Base-by-base conservation (phyloP, 306 rosid genomes). In the Inga leiocalycina region DNA sequence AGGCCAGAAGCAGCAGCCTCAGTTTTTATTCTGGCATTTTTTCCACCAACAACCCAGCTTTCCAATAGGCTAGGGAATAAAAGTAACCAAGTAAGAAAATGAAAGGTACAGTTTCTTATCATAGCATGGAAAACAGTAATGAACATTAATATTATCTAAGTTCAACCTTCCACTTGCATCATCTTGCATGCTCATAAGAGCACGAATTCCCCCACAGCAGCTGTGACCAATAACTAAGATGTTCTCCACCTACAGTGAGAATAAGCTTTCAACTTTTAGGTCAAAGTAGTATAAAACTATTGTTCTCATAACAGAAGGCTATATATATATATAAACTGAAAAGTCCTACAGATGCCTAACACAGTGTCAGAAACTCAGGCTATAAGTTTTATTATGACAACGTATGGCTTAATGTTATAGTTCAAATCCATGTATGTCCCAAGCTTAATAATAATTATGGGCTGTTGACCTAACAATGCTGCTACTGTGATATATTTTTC, bases 121-220 rank as follows among this genome's bases (percentile, higher is more conserved):
- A 39, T 6, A 77, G 62, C 68, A 43, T 65, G 46, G 48, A 72
- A 57, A 46, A 86, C 74, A 64, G 70, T 8, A 79, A 57, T 27
- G 75, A 87, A 46, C 30, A 82, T 80, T 19, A 45, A 66, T 16
- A 82, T 76, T 52, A 62, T 59, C 66, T n/a, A 75, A 69, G 66
- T 66, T 32, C 27, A 80, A 94, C 99, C 98, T 91, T 71, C 89
- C 75, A 48, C 71, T 79, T 54, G 39, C 91, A 79, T 88, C 87
- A 71, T 92, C 97, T 83, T 92, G 79, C 93, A 96, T 91, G 46
- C 97, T 77, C 99, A 96, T 94, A 70, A 96, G 97, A 75, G 99
- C 99, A 56, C 91, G 98, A 81, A 96, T 96, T 75, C 99, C 99
- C 51, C 99, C 97, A 59, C 98, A 96, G 89, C 97, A 87, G 89